These are phyloP conservation scores for Alternaria ethzedia DNA, from an alignment of 2,329 filamentous ascomycete species.

Conservation along the genomic window DNA sequence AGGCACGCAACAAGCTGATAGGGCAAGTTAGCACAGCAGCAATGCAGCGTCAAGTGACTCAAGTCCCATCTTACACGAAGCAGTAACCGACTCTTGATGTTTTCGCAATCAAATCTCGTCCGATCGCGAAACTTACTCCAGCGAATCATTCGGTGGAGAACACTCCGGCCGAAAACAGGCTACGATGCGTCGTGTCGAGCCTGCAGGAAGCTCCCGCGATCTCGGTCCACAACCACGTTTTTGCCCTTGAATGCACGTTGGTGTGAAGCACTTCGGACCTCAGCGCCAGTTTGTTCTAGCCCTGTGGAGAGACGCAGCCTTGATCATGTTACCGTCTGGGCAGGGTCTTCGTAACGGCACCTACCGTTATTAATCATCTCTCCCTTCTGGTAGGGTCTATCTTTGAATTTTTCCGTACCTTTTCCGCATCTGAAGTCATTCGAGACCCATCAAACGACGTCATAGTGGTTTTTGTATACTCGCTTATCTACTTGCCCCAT, in stretches of 20 bases:
- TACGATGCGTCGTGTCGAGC: not conserved
- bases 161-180: not conserved
- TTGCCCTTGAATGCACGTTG: not conserved
- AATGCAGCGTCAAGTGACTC: not conserved
- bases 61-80: not conserved
- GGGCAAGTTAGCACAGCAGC: not conserved
- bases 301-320: not conserved
- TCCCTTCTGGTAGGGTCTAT: no score
- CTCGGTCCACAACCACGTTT: constrained; percentile 9
- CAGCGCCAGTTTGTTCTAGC: constrained; percentile 2
- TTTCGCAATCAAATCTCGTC: not conserved
- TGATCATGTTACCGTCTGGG: not conserved
- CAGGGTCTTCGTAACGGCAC: not conserved
- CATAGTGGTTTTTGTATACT: not conserved
- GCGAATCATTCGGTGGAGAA: not conserved
- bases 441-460: not conserved
- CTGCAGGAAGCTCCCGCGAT: not conserved
- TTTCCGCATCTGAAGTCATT: not conserved
- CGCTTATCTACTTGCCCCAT: constrained; percentile 2
- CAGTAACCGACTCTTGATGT: not conserved
- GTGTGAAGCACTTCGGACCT: not conserved
- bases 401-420: not conserved
- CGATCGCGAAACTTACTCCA: not conserved
- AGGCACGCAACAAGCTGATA: not conserved
- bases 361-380: not conserved